These are phyloP conservation scores for Termitomyces sp. DNA, from an alignment of 768 basidiomycete genomes.

Conservation along the genomic window DNA sequence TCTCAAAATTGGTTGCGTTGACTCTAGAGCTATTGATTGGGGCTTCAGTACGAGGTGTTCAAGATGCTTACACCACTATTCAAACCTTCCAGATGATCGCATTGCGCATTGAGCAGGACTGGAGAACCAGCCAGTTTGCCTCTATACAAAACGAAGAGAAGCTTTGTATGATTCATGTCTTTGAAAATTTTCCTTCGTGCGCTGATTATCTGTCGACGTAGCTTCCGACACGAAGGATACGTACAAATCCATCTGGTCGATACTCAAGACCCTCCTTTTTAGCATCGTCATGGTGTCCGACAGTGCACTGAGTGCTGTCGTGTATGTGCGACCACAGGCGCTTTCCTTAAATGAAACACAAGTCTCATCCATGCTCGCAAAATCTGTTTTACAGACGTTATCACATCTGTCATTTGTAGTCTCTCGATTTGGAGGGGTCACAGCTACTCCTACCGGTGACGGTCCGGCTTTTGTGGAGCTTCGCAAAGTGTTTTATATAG, in stretches of 20 bases:
- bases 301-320: constrained; percentile 46
- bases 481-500: constrained; percentile 69
- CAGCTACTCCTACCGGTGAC: constrained; percentile 33
- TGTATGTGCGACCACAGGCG: constrained; percentile 42
- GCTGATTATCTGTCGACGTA: constrained; percentile 14
- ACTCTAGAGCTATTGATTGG: constrained; percentile 30
- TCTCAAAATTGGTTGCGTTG: constrained; percentile 34
- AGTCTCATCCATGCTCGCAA: constrained; percentile 36
- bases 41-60: constrained; percentile 21
- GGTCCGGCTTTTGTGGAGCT: constrained; percentile 64
- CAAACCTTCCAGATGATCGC: constrained; percentile 30
- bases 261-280: constrained; percentile 75
- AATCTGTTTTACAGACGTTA: constrained; percentile 49
- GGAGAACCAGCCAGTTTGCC: constrained; percentile 37
- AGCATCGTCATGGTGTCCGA: constrained; percentile 65
- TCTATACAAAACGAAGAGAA: constrained; percentile 24
- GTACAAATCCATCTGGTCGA: constrained; percentile 53
- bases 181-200: not conserved
- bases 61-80: constrained; percentile 25
- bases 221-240: constrained; percentile 40
- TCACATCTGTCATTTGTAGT: constrained; percentile 72
- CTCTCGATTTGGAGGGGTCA: constrained; percentile 73
- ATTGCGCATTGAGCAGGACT: constrained; percentile 40
- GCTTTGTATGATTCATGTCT: constrained; percentile 21
- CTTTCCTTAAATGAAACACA: constrained; percentile 9